These are phyloP conservation scores for Myxozyma vanderwaltii DNA, from an alignment of 805 yeast genomes.

Conservation along the genomic window DNA sequence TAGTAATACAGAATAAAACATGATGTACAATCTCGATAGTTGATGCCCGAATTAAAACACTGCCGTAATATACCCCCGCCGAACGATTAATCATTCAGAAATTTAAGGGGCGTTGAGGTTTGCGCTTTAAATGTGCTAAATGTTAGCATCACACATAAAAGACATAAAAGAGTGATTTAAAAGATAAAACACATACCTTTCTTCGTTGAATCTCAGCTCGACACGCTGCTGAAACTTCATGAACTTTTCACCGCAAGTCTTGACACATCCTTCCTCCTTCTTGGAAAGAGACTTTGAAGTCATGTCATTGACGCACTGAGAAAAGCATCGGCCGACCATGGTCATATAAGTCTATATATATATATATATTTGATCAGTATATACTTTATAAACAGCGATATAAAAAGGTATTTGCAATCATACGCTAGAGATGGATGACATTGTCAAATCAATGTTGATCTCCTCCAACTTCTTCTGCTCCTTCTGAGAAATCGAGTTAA, in stretches of 20 bases:
- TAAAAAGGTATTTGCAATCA: background rate
- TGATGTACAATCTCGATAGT: background rate
- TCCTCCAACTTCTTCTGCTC: slow-evolving; percentile 30
- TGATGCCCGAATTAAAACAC: background rate
- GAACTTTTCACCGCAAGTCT: slow-evolving; percentile 95
- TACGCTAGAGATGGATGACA: slow-evolving; percentile 23
- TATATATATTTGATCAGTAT: background rate
- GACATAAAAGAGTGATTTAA: background rate
- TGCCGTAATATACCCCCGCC: background rate
- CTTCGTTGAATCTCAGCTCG: slow-evolving; percentile 98
- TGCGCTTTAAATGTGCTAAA: background rate
- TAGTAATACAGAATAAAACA: background rate
- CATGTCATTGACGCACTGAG: slow-evolving; percentile 97
- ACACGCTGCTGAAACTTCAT: slow-evolving; percentile 97
- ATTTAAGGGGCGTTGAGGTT: slow-evolving; percentile 3
- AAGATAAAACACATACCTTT: slow-evolving; percentile 52
- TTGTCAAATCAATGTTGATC: slow-evolving; percentile 28
- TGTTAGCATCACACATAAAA: background rate
- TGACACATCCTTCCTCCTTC: slow-evolving; percentile 82
- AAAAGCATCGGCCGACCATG: slow-evolving; percentile 94
- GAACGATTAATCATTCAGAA: background rate
- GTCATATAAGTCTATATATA: slow-evolving; percentile 79
- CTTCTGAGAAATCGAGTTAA: slow-evolving; percentile 14
- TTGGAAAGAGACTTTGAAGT: slow-evolving; percentile 84
- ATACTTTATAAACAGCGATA: background rate